Conservation (phyloP, 129 eudicot species). For the Scalesia atractyloides region DNA sequence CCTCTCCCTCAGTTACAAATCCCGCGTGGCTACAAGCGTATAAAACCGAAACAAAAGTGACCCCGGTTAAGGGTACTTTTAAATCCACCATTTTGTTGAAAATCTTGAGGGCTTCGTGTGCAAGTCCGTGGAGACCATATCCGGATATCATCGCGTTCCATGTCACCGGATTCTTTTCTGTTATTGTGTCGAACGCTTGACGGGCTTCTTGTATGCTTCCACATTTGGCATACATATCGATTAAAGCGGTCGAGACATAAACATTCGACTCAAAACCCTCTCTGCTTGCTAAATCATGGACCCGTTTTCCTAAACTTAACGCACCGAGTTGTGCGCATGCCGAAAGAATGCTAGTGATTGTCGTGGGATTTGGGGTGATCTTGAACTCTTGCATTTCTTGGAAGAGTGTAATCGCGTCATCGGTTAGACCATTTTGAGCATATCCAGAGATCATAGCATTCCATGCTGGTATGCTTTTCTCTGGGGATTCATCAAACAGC, state of each 20-base stretch:
- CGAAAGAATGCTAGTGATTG: slow-evolving; percentile 82
- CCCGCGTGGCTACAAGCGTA: slow-evolving; percentile 97
- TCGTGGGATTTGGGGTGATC: slow-evolving; percentile 80
- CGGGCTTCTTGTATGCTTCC: slow-evolving; percentile 82
- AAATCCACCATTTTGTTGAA: slow-evolving; percentile 57
- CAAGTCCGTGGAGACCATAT: slow-evolving; percentile 94
- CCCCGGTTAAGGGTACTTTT: slow-evolving; percentile 53
- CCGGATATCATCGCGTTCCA: slow-evolving; percentile 97
- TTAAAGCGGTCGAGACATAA: slow-evolving; percentile 77
- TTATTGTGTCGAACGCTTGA: slow-evolving; percentile 54
- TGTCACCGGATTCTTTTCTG: slow-evolving; percentile 72
- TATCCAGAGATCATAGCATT: slow-evolving; percentile 98
- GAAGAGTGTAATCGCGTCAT: slow-evolving; percentile 73
- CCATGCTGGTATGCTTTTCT: slow-evolving; percentile 81
- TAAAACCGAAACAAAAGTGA: slow-evolving; percentile 65
- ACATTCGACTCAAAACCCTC: slow-evolving; percentile 59
- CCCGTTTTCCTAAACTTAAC: slow-evolving; percentile 83
- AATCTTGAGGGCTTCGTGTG: slow-evolving; percentile 64
- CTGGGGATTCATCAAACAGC: slow-evolving; percentile 73
- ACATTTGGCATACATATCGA: slow-evolving; percentile 97
- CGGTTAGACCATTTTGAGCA: slow-evolving; percentile 84
- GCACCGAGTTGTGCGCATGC: slow-evolving; percentile 98
- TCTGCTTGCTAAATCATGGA: slow-evolving; percentile 63
- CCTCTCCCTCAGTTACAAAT: slow-evolving; percentile 71
- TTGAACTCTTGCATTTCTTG: slow-evolving; percentile 67